Base-by-base conservation (phyloP, 768 basidiomycete genomes). In the Xerocomus potaroensis region DNA sequence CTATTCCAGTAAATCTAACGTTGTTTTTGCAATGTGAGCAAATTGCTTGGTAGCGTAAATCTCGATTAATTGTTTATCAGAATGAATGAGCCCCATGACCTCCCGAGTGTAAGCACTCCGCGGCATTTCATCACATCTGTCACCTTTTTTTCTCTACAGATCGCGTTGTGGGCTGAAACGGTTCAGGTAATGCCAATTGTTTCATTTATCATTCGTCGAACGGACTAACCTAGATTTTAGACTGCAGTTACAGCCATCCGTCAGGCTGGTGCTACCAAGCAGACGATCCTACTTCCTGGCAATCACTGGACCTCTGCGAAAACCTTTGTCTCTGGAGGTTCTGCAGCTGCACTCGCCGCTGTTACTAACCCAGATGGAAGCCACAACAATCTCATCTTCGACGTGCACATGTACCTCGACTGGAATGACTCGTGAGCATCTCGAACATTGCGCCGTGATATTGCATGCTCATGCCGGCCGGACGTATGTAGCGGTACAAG, bases 361-460 rank as follows among this genome's bases (percentile, higher is more conserved):
- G 72, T 79, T 30, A 67, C 39, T 5, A 77, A 77, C 52, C 72
- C 69, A 24, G 76, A 78, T 49, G 73, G 76, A 5, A 68, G 63
- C 18, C 68, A 46, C 12, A 71, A 63, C 19, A 69, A 69, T 55
- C 70, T 82, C 33, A 64, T 83, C 48, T 74, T 83, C 54, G 81
- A 83, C 54, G 79, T 81, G 3, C 81, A 83, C 70, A 76, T 79
- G 57, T 82, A 81, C 63, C 72, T 79, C 39, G 80, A 83, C 60
- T 65, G 54, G 14, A 78, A 81, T 54, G 75, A 73, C 57, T 77
- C 71, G 46, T 74, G 57, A 62, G 71, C 14, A 23, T 38, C 6
- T 24, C 15, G 22, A 14, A n/a, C 15, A 2, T 5, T 21, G 36
- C 15, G 22, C 22, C 24, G 23, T 9, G 5, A 8, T 12, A n/a